phyloP scores from a whole-genome alignment of 2,329 filamentous ascomycete genomes.

The Westerdykella sp. region DNA sequence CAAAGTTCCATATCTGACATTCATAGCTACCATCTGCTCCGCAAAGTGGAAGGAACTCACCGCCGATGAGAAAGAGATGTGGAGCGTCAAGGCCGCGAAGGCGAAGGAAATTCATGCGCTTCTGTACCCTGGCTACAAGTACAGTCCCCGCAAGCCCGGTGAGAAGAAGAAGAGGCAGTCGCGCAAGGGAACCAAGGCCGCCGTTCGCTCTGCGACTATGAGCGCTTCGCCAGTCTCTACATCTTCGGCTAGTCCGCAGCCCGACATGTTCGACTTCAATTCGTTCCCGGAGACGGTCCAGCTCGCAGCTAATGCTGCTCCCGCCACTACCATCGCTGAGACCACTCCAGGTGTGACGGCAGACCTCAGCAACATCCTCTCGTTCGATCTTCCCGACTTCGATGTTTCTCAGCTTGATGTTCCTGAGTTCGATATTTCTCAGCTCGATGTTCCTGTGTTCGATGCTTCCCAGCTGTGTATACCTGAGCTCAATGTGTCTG shows the following conservation, averaged over 20 bases:
- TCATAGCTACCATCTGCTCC: constrained; percentile 14
- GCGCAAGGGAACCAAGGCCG: constrained; percentile 15
- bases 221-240: not conserved
- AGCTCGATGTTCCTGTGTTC: not conserved
- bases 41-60: constrained; percentile 14
- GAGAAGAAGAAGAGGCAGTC: constrained; percentile 26
- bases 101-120: constrained; percentile 17
- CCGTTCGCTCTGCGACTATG: constrained; percentile 5
- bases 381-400: constrained; percentile 5
- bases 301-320: not conserved
- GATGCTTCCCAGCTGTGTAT: not conserved
- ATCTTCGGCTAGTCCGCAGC: not conserved
- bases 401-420: too few relatives aligned
- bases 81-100: constrained; percentile 11
- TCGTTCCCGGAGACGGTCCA: constrained; percentile 3
- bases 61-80: constrained; percentile 11
- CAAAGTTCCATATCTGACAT: not conserved
- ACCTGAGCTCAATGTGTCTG: not conserved
- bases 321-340: not conserved
- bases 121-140: constrained; percentile 22
- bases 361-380: constrained; percentile 2
- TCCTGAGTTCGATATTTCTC: not conserved
- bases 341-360: not conserved
- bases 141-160: constrained; percentile 20
- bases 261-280: constrained; percentile 5